Evolutionary conservation across 2,329 filamentous ascomycete species (phyloP).

Genomic region (Lachnellula subtilissima): DNA sequence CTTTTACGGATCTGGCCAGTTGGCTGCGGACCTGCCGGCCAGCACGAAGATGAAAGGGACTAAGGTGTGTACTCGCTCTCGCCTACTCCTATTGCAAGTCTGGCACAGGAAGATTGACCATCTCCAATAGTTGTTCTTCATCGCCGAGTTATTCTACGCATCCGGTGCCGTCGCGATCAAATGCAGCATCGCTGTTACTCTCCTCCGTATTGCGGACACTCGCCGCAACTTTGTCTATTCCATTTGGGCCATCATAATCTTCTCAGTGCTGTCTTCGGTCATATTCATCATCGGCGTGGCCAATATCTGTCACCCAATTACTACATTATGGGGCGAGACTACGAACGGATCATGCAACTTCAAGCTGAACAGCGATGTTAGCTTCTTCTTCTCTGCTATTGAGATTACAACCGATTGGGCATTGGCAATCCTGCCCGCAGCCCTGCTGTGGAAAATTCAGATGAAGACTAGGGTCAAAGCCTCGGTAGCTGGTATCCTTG

Average conservation of each 20-base stretch:
- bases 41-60: slow-evolving; percentile 18
- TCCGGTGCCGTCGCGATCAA: slow-evolving; percentile 29
- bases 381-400: slow-evolving; percentile 34
- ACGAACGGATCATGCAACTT: slow-evolving; percentile 27
- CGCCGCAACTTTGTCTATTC: slow-evolving; percentile 27
- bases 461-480: slow-evolving; percentile 41
- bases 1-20: slow-evolving; percentile 29
- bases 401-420: slow-evolving; percentile 35
- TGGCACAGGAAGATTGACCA: slow-evolving; percentile 5
- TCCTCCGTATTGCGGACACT: slow-evolving; percentile 31
- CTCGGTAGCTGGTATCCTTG: slow-evolving; percentile 41
- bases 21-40: slow-evolving; percentile 10
- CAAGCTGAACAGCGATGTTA: slow-evolving; percentile 29
- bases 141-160: slow-evolving; percentile 38
- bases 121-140: slow-evolving; percentile 32
- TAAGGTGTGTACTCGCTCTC: slow-evolving; percentile 16
- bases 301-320: slow-evolving; percentile 32
- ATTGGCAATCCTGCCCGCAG: slow-evolving; percentile 36
- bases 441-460: slow-evolving; percentile 38
- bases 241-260: slow-evolving; percentile 26
- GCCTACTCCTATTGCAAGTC: not conserved
- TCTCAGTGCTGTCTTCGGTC: slow-evolving; percentile 20
- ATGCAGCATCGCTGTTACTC: slow-evolving; percentile 29
- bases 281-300: slow-evolving; percentile 29
- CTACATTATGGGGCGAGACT: slow-evolving; percentile 29